Conservation (phyloP, 371 early-diverging fungal genomes). For the Mortierella sp. region DNA sequence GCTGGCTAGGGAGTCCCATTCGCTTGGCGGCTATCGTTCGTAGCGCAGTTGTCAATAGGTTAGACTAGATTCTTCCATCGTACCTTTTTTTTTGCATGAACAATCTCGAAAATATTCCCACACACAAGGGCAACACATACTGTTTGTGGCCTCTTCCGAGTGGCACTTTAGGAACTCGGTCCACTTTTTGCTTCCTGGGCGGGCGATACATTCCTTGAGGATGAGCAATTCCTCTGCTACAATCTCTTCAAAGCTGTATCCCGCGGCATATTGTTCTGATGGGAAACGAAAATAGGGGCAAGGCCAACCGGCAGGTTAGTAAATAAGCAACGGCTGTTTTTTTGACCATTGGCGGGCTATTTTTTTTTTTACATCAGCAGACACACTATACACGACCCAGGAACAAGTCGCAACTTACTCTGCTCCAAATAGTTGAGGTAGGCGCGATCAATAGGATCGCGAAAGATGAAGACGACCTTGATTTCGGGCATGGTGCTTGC, state of each 20-base stretch:
- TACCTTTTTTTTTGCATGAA: too few species aligned
- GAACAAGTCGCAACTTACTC: constrained; percentile 10
- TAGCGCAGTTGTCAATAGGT: background rate
- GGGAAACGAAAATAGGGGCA: background rate
- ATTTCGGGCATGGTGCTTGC: constrained; percentile 50
- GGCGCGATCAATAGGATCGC: constrained; percentile 68
- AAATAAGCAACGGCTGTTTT: background rate
- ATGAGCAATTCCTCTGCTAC: constrained; percentile 46
- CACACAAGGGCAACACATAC: constrained; percentile 9
- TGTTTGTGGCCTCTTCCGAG: constrained; percentile 39
- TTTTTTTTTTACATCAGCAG: too few species aligned
- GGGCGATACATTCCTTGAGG: constrained; percentile 47
- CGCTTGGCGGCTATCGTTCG: constrained; percentile 39
- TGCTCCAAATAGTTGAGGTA: constrained; percentile 61
- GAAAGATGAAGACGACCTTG: constrained; percentile 64
- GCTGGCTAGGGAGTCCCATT: constrained; percentile 48
- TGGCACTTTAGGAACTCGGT: constrained; percentile 46
- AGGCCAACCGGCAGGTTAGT: background rate
- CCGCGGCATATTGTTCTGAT: constrained; percentile 53
- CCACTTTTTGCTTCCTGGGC: constrained; percentile 48
- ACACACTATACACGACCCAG: background rate
- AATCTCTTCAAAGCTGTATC: constrained; percentile 51
- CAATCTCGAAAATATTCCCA: background rate
- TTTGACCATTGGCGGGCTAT: too few species aligned
- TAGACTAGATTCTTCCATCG: background rate